phyloP scores from a whole-genome alignment of 2,329 filamentous ascomycete genomes.

The Rugonectria rugulosa region DNA sequence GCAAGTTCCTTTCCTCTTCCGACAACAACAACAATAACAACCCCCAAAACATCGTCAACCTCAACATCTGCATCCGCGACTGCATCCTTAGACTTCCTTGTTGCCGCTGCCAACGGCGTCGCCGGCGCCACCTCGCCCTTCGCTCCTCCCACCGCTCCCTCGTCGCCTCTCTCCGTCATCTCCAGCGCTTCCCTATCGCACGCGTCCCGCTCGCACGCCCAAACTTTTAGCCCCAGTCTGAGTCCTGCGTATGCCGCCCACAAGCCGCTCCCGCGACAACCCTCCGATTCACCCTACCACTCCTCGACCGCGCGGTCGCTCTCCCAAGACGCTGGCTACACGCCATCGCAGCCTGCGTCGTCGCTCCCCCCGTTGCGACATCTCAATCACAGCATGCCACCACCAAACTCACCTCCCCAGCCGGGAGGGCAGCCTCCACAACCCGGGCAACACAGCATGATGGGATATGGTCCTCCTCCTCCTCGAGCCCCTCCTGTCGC shows the following conservation, averaged over 20 bases:
- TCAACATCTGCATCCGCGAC: constrained; percentile 23
- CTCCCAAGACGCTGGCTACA: constrained; percentile 46
- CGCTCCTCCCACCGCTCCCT: constrained; percentile 8
- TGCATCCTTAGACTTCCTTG: constrained; percentile 14
- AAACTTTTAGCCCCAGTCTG: constrained; percentile 34
- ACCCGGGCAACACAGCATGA: constrained; percentile 43
- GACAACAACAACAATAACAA: constrained; percentile 24
- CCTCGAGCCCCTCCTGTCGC: constrained; percentile 53
- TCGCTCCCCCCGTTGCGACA: constrained; percentile 50
- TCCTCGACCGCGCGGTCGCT: constrained; percentile 41
- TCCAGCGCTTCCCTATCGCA: constrained; percentile 26
- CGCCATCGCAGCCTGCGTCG: constrained; percentile 54
- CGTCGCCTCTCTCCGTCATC: constrained; percentile 18
- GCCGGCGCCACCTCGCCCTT: constrained; percentile 23
- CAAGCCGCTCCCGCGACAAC: constrained; percentile 43
- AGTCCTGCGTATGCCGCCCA: constrained; percentile 43
- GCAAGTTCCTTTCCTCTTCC: constrained; percentile 12
- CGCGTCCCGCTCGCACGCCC: constrained; percentile 30
- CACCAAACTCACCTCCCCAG: constrained; percentile 53
- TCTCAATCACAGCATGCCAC: constrained; percentile 54
- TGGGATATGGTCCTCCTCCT: constrained; percentile 54
- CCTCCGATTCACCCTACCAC: constrained; percentile 54
- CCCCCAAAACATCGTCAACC: constrained; percentile 23
- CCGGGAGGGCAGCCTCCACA: constrained; percentile 43
- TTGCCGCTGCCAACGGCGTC: constrained; percentile 14